These are phyloP conservation scores for Rubroboletus satanas DNA, from an alignment of 768 basidiomycete species.

Conservation along the genomic window DNA sequence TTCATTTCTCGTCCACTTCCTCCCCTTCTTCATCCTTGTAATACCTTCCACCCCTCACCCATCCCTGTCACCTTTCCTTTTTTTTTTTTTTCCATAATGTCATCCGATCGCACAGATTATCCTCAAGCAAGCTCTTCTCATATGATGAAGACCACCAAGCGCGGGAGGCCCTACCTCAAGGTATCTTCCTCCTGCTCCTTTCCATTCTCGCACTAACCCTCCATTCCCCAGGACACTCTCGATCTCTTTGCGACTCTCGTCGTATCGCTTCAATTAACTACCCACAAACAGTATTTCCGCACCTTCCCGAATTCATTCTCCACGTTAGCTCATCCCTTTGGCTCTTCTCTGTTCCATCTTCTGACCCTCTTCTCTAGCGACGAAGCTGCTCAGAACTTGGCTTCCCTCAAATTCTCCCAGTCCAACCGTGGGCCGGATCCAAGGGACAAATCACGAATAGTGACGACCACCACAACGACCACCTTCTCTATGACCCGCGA, in stretches of 20 bases:
- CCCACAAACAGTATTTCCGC: conserved; percentile 95
- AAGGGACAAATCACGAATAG: conserved; percentile 94
- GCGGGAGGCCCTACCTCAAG: conserved; percentile 92
- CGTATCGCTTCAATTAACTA: conserved; percentile 83
- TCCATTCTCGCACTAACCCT: conserved; percentile 6
- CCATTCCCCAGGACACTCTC: conserved; percentile 75
- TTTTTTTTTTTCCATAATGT: conserved; percentile 29
- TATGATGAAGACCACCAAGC: conserved; percentile 98
- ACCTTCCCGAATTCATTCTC: conserved; percentile 93
- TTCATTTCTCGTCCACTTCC: conserved; percentile 22
- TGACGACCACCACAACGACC: conserved; percentile 98
- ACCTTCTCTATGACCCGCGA: conserved; percentile 99
- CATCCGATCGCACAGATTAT: conserved; percentile 37
- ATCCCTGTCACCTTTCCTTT: conserved; percentile 16
- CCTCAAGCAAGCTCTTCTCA: conserved; percentile 69
- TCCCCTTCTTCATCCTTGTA: conserved; percentile 23
- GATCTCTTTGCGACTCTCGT: conserved; percentile 97
- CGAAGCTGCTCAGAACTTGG: conserved; percentile 89
- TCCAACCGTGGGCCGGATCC: conserved; percentile 98
- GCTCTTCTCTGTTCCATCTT: neutral
- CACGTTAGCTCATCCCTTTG: conserved; percentile 57
- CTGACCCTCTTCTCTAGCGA: conserved; percentile 53
- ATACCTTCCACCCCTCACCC: conserved; percentile 15
- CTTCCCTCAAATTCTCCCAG: conserved; percentile 97
- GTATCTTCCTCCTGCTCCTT: conserved; percentile 36